phyloP scores from a whole-genome alignment of 2,329 filamentous ascomycete genomes.

The Atkinsonella hypoxylon region DNA sequence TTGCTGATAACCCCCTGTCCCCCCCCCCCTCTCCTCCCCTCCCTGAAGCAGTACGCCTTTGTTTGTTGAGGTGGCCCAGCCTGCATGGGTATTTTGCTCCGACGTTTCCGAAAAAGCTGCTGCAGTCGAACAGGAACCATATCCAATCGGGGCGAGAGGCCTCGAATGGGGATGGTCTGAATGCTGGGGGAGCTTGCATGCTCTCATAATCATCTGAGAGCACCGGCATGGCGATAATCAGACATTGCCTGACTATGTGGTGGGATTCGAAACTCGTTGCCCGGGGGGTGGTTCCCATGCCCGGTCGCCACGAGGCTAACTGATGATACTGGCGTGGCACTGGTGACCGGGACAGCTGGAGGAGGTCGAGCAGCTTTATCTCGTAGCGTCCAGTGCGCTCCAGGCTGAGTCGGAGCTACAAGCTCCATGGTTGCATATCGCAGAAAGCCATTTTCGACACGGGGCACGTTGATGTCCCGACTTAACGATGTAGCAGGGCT shows the following conservation, averaged over 20 bases:
- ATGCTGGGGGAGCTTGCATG: constrained; percentile 2
- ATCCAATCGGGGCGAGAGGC: not conserved
- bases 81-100: not conserved
- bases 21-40: not conserved
- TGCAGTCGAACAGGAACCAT: not conserved
- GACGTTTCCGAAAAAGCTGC: not conserved
- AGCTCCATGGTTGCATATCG: constrained; percentile 37
- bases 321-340: constrained; percentile 3
- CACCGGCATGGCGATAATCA: not conserved
- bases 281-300: not conserved
- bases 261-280: not conserved
- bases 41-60: constrained; percentile 3
- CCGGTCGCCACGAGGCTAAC: constrained; percentile 2
- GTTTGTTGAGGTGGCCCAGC: not conserved
- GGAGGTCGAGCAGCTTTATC: constrained; percentile 8
- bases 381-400: constrained; percentile 26
- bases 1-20: not conserved
- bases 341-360: constrained; percentile 7
- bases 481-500: constrained; percentile 18
- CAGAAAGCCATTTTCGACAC: constrained; percentile 31
- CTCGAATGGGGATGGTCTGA: not conserved
- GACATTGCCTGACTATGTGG: not conserved
- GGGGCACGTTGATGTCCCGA: constrained; percentile 33
- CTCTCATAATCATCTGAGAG: constrained; percentile 1
- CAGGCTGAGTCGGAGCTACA: constrained; percentile 23